phyloP scores from a whole-genome alignment of 768 basidiomycete species.

The Russula compacta region DNA sequence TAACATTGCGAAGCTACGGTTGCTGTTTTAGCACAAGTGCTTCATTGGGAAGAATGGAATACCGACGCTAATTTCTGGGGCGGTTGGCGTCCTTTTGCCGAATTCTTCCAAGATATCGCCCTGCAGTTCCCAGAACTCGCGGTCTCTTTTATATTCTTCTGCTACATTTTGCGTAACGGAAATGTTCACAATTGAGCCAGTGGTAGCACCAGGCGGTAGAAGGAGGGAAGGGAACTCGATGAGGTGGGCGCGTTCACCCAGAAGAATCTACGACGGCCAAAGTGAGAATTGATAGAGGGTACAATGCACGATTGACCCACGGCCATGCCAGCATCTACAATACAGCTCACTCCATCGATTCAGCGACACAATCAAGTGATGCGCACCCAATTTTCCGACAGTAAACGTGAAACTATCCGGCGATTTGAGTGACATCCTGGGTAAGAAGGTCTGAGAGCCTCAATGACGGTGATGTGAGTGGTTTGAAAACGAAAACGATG shows the following conservation, averaged over 20 bases:
- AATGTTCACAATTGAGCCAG: constrained; percentile 96
- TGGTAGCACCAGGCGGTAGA: constrained; percentile 82
- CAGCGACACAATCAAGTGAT: background rate
- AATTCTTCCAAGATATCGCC: constrained; percentile 67
- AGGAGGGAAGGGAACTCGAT: constrained; percentile 98
- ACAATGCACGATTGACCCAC: constrained; percentile 35
- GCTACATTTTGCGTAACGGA: constrained; percentile 79
- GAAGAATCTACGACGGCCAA: constrained; percentile 53
- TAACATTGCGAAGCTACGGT: constrained; percentile 75
- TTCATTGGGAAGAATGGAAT: background rate
- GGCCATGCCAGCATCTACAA: constrained; percentile 86
- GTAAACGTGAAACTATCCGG: constrained; percentile 82
- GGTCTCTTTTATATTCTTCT: constrained; percentile 76
- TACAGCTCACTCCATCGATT: constrained; percentile 14
- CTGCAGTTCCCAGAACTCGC: constrained; percentile 81
- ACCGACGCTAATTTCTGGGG: constrained; percentile 67
- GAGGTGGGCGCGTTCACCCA: constrained; percentile 89
- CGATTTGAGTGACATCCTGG: constrained; percentile 22
- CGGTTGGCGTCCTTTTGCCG: constrained; percentile 54
- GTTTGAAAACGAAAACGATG: too few species aligned
- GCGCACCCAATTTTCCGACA: constrained; percentile 86
- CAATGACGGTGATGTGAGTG: background rate
- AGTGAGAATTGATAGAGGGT: constrained; percentile 16
- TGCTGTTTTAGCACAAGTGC: background rate
- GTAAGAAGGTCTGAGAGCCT: background rate